Base-by-base conservation (phyloP, 495 filamentous ascomycete species). In the Trichoderma orchidacearum region DNA sequence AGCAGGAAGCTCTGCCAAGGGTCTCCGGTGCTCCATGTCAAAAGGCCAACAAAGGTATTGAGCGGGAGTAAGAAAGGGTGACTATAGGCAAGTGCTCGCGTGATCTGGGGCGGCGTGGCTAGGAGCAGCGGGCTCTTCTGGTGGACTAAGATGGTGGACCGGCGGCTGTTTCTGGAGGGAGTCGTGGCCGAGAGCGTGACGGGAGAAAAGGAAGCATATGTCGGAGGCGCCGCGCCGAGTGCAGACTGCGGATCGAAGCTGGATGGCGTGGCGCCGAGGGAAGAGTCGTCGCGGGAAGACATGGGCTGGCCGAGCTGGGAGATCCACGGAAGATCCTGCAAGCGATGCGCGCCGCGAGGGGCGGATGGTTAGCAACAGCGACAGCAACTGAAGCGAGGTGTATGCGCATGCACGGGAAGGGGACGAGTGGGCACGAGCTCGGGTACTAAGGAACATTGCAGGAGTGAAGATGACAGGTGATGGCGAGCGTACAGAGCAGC, bases 1-100 rank as follows among this genome's bases (percentile, higher is more conserved):
- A 97, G 66, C 51, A 99, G 73, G 69, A 99, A 99, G 74, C 89
- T 94, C 72, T 96, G 89, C 91, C 91, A 97, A 2, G 90, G 84
- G 62, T 99, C 93, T 29, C 79, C 85, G 9, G 85, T 90, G 17
- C 89, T 93, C 93, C 93, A 99, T 70, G 87, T 94, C 36, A 97
- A 61, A 52, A 99, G 73, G 0, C 91, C 92, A 15, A 80, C 83
- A 11, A 93, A 61, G 60, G 83, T 86, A 62, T 96, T 96, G 36
- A 95, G 74, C 18, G 89, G 89, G 29, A 92, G 71, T 15, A 99
- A 73, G 65, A 96, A 97, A 1, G 92, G 90, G 68, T 96, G 90
- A 23, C 89, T 94, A 65, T 96, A 95, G 57, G 90, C 90, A 53
- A 99, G 77, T 0, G 90, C 89, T 50, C 91, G 80, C 5, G 93